phyloP scores from a whole-genome alignment of 805 yeast species.

The Ogataea pignaliae region DNA sequence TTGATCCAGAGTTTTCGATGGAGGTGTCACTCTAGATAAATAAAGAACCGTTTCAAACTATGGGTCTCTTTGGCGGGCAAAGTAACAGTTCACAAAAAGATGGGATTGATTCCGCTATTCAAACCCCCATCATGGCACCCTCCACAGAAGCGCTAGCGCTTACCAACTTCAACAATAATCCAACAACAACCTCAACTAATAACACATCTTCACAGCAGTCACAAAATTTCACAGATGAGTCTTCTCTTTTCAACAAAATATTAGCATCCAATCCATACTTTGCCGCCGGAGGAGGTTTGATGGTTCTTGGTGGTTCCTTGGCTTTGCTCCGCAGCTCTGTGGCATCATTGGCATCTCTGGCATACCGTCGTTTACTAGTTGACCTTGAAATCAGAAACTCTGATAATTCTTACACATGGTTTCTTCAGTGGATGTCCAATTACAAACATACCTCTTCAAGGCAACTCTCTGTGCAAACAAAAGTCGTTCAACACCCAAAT shows the following conservation, averaged over 20 bases:
- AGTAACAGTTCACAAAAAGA: neutral
- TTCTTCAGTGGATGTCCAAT: slow-evolving; percentile 91
- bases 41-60: neutral
- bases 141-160: neutral
- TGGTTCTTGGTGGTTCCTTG: slow-evolving; percentile 88
- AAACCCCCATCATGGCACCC: neutral
- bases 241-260: slow-evolving; percentile 34
- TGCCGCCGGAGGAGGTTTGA: slow-evolving; percentile 97
- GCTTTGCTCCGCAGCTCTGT: slow-evolving; percentile 73
- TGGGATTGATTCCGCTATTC: neutral
- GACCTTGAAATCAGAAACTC: slow-evolving; percentile 91
- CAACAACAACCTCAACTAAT: neutral
- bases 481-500: slow-evolving; percentile 81
- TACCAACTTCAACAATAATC: slow-evolving; percentile 1
- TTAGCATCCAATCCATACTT: slow-evolving; percentile 73
- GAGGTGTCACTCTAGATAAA: no score
- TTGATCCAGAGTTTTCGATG: no score
- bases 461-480: slow-evolving; percentile 87
- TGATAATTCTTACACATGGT: slow-evolving; percentile 93
- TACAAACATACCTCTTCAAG: slow-evolving; percentile 71
- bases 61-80: neutral
- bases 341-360: slow-evolving; percentile 55
- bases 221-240: neutral
- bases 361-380: slow-evolving; percentile 79
- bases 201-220: no score